These are phyloP conservation scores for Pichia sp. DNA, from an alignment of 1,139 yeast species.

Conservation along the genomic window DNA sequence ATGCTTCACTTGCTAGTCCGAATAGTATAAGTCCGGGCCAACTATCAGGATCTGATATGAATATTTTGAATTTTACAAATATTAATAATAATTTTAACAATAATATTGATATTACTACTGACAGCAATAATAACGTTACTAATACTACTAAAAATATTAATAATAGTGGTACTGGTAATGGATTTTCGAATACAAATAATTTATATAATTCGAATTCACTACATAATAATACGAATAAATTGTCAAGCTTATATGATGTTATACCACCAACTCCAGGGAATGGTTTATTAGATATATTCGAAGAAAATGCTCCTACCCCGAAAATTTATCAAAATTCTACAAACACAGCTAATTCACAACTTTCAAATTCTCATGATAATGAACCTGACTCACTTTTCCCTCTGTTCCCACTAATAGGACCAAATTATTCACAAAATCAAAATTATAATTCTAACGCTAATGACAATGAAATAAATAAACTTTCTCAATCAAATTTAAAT, in stretches of 20 bases:
- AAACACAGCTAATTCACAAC: constrained; percentile 1
- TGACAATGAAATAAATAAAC: constrained; percentile 1
- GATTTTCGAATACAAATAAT: background rate
- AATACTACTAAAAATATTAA: too few species aligned
- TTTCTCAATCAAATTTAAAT: constrained; percentile 20
- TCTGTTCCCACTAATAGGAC: constrained; percentile 47
- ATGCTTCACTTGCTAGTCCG: constrained; percentile 4
- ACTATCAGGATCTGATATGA: constrained; percentile 1
- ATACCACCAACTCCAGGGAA: constrained; percentile 32
- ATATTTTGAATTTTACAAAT: background rate
- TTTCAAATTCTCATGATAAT: constrained; percentile 12
- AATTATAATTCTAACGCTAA: too few species aligned
- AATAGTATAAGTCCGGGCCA: constrained; percentile 11
- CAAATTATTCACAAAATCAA: constrained; percentile 27
- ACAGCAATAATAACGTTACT: too few species aligned
- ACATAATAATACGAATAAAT: background rate
- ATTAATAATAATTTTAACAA: background rate
- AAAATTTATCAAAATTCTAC: constrained; percentile 2
- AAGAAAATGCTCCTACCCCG: constrained; percentile 9
- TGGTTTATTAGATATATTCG: constrained; percentile 38
- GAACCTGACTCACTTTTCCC: constrained; percentile 39
- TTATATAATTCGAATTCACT: background rate
- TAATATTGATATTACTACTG: background rate
- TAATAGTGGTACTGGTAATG: too few species aligned
- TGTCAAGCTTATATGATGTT: constrained; percentile 22